Evolutionary conservation across 208 protist genomes (phyloP).

Genomic region (Entamoeba invadens): DNA sequence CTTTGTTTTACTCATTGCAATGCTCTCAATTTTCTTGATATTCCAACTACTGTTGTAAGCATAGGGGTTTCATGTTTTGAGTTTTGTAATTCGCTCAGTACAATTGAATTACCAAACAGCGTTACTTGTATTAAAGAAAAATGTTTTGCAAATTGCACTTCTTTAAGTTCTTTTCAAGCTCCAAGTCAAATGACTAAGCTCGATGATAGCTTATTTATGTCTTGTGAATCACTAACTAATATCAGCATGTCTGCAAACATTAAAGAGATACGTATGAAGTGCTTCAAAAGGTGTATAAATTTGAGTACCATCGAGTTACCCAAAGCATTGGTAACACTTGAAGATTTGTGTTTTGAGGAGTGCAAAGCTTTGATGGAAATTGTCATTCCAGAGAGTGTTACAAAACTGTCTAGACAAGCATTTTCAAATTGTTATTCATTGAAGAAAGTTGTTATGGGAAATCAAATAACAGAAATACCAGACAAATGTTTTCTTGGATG

Average conservation of each 20-base stretch:
- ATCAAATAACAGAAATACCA: neutral
- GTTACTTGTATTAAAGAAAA: neutral
- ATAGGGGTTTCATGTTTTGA: neutral
- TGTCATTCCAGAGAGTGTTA: neutral
- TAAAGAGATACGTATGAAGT: no score
- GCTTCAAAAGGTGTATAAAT: no score
- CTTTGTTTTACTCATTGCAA: no score
- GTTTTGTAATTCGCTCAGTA: neutral
- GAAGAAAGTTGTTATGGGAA: neutral
- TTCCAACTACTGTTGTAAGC: no score
- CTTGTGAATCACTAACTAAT: no score
- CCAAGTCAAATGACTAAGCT: neutral
- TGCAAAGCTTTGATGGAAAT: no score
- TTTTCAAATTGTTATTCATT: neutral
- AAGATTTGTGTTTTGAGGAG: no score
- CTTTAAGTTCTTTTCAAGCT: neutral
- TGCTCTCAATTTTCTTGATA: no score
- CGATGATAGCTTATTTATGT: no score
- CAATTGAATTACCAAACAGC: neutral
- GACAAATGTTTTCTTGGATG: neutral
- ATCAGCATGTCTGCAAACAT: no score
- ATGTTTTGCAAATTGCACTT: neutral
- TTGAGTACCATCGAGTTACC: no score
- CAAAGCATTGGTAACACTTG: no score
- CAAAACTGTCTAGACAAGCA: neutral